Conservation (phyloP, 2,329 filamentous ascomycete genomes). For the Capronia epimyces region DNA sequence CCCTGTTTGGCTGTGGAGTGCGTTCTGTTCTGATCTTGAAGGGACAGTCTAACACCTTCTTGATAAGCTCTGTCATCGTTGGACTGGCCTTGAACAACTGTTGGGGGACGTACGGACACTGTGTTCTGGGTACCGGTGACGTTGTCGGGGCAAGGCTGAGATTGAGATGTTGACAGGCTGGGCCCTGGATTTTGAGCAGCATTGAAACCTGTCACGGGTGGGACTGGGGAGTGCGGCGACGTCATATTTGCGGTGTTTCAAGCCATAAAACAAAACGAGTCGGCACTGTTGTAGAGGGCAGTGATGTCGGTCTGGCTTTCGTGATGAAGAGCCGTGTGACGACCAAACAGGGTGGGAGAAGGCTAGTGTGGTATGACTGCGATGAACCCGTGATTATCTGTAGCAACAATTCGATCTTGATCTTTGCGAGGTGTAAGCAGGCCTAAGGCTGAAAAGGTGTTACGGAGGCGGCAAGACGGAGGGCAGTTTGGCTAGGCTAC, state of each 20-base stretch:
- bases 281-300: not conserved
- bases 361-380: too few species aligned
- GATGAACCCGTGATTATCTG: too few species aligned
- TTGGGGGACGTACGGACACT: not conserved
- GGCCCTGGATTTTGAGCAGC: not conserved
- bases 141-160: not conserved
- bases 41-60: conserved; percentile 11
- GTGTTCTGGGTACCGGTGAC: not conserved
- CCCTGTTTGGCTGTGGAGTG: not conserved
- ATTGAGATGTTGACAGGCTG: not conserved
- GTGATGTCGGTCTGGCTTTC: not conserved
- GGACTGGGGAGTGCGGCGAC: not conserved
- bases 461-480: too few species aligned
- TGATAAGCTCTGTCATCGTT: conserved; percentile 5
- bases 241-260: not conserved
- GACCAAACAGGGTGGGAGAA: too few species aligned
- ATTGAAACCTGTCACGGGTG: not conserved
- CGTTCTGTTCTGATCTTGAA: conserved; percentile 1
- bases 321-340: too few species aligned
- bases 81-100: not conserved
- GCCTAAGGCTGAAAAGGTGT: too few species aligned
- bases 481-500: too few species aligned
- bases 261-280: not conserved
- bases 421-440: too few species aligned
- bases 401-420: too few species aligned